phyloP scores from a whole-genome alignment of 1,284 basidiomycete species.

The Serendipita sp. region DNA sequence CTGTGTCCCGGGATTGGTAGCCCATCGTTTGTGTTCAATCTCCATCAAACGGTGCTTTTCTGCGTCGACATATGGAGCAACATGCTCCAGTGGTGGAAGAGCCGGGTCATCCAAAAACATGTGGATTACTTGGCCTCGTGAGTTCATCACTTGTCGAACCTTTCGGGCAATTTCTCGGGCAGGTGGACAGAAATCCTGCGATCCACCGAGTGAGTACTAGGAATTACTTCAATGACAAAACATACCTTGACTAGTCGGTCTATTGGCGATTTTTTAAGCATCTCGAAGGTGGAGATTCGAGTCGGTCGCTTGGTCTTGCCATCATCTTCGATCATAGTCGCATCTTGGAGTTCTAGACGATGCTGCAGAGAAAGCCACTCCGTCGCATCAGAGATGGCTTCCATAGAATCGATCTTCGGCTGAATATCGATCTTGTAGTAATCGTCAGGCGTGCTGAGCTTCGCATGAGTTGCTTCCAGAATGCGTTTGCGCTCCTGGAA shows the following conservation, averaged over 20 bases:
- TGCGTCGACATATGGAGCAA: conserved; percentile 63
- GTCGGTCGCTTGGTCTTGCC: conserved; percentile 66
- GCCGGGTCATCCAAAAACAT: conserved; percentile 69
- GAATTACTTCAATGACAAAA: background rate
- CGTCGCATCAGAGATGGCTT: conserved; percentile 80
- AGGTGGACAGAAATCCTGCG: background rate
- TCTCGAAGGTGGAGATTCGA: conserved; percentile 74
- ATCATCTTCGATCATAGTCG: conserved; percentile 40
- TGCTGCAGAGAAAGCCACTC: conserved; percentile 88
- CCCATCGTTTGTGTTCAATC: conserved; percentile 4
- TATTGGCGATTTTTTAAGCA: conserved; percentile 66
- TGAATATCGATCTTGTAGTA: conserved; percentile 59
- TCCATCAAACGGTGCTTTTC: conserved; percentile 16
- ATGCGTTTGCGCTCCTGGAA: conserved; percentile 59
- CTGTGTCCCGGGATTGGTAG: background rate
- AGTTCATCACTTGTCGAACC: background rate
- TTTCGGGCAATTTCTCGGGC: conserved; percentile 12
- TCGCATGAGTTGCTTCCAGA: conserved; percentile 49
- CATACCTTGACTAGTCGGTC: conserved; percentile 63
- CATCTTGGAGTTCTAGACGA: conserved; percentile 60
- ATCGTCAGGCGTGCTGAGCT: conserved; percentile 47
- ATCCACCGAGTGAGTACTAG: background rate
- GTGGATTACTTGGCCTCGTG: conserved; percentile 25
- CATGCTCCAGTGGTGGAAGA: conserved; percentile 52
- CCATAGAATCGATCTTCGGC: conserved; percentile 58